phyloP scores from a whole-genome alignment of 352 stramenopile species.

The Phytophthora cajani region DNA sequence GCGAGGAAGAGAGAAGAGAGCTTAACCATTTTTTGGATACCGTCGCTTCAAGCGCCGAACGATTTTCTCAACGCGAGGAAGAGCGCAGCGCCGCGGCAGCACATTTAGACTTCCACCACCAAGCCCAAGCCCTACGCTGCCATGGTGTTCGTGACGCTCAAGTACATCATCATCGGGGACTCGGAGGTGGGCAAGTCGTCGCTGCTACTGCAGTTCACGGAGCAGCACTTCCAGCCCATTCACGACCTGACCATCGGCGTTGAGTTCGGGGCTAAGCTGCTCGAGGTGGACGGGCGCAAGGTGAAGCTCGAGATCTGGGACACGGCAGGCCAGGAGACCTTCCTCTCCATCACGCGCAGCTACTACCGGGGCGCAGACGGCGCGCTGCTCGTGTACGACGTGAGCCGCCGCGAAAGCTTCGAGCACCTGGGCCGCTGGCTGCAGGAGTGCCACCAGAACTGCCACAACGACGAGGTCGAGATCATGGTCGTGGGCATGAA shows the following conservation, averaged over 20 bases:
- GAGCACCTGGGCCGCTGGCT: constrained; percentile 79
- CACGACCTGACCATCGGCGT: constrained; percentile 93
- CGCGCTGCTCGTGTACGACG: constrained; percentile 90
- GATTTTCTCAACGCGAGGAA: neutral
- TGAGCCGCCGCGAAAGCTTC: constrained; percentile 79
- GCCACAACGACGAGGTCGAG: constrained; percentile 83
- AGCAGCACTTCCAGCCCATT: constrained; percentile 90
- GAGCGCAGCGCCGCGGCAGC: neutral
- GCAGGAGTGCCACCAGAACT: constrained; percentile 87
- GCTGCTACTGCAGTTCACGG: constrained; percentile 91
- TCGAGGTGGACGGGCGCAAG: constrained; percentile 82
- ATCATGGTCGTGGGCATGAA: constrained; percentile 91
- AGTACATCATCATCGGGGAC: constrained; percentile 92
- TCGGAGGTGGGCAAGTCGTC: constrained; percentile 92
- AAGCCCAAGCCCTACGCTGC: neutral
- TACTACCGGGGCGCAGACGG: constrained; percentile 91
- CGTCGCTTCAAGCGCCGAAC: constrained; percentile 8
- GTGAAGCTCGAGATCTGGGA: constrained; percentile 95
- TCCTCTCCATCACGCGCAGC: constrained; percentile 88
- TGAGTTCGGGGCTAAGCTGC: constrained; percentile 90
- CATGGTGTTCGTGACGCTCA: constrained; percentile 91
- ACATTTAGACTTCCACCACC: neutral
- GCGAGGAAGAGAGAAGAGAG: neutral
- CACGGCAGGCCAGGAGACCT: constrained; percentile 91
- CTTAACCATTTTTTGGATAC: neutral